Evolutionary conservation across 257 asterid species (phyloP), one percentile per base, ranked within the genome.

Genomic region (Oldenlandia corymbosa): DNA sequence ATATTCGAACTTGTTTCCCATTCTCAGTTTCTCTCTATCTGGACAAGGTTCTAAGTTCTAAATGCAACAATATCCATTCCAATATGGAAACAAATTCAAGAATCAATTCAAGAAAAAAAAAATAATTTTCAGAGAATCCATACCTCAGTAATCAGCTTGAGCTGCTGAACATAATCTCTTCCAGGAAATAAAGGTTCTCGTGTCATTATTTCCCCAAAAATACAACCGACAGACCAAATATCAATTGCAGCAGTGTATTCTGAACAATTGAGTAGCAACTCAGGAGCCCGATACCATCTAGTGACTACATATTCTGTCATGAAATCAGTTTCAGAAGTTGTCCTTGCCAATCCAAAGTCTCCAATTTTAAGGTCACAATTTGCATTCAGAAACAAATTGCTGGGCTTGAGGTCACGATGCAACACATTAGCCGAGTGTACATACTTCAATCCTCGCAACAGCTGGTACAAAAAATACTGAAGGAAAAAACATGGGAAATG

Each of bases 261-360:
- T 8, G 97, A 90, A 65, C 94, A 90, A 69, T 87, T 87, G 62
- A 90, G 90, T 66, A 90, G 91, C 77, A 90, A 67, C 60, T 90
- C 97, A 60, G 96, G 96, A 45, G 96, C 96, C 67, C 95, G 81
- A 60, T 89, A 89, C 96, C 96, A 89, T 30, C 94, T 88, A 62
- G 97, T 90, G 62, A 90, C 95, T 39, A 90, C 97, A 48, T 90
- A 90, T 74, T 90, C 97, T 6, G 97, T 90, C 97, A 87, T 90
- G 73, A 90, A 90, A 72, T 90, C 97, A 0, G 97, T 83, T 75
- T 90, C 97, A 39, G 91, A 81, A 34, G 94, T 87, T 1, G 85
- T 86, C 75, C 97, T 80, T 42, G 97, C 97, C 84, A 90, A 80
- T 48, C 97, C 97, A 68, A 90, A 90, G 76, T 90, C 97, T 62